A percentile compares a stretch with the other conserved stretches of the same genome.
phyloP scores from a whole-genome alignment of 164 flowering plant genomes.

The Sedum album region DNA sequence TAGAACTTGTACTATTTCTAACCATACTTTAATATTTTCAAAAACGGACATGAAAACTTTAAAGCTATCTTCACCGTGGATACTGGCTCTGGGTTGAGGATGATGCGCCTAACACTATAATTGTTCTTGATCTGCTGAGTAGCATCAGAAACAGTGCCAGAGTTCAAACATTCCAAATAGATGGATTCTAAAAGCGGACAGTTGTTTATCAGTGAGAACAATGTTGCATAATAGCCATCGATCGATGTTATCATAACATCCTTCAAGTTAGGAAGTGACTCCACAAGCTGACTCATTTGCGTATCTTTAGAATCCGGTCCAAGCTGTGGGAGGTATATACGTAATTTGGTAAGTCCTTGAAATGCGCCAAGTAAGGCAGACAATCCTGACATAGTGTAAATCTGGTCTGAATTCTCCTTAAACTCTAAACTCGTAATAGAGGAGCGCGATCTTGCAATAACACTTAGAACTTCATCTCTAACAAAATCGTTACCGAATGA shows the following conservation, averaged over 20 bases:
- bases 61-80: not conserved
- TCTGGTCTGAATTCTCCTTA: too few species aligned
- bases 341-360: not conserved
- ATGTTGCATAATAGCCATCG: not conserved
- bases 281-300: not conserved
- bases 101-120: not conserved
- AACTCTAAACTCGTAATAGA: not conserved
- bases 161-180: not conserved
- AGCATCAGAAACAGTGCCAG: not conserved
- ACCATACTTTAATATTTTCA: not conserved
- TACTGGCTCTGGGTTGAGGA: not conserved
- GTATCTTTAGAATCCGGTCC: not conserved
- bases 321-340: not conserved
- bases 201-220: not conserved
- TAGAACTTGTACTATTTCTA: too few species aligned
- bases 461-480: not conserved
- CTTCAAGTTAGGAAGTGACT: not conserved
- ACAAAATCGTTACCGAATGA: not conserved
- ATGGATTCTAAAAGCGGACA: not conserved
- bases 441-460: not conserved
- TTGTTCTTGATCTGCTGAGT: not conserved
- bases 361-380: not conserved
- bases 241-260: not conserved
- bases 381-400: not conserved
- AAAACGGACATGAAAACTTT: not conserved